A percentile compares a stretch with the other conserved stretches of the same genome.
Evolutionary conservation across 1,284 basidiomycete species (phyloP).

Genomic region (Trametes sp.): DNA sequence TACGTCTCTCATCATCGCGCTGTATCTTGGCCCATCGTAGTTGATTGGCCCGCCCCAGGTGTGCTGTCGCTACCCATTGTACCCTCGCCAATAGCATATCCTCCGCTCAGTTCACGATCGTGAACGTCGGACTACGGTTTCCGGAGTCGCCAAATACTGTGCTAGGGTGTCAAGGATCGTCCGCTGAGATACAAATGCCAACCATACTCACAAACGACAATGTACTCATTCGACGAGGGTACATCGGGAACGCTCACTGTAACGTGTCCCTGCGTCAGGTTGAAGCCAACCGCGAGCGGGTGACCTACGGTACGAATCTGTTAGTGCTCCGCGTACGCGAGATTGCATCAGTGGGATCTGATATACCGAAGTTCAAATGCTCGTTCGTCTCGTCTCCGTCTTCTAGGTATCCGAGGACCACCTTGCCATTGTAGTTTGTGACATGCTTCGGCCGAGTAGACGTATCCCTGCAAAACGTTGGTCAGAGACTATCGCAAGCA

Average conservation of each 20-base stretch:
- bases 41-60: neutral
- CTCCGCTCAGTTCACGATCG: conserved; percentile 33
- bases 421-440: conserved; percentile 44
- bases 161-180: neutral
- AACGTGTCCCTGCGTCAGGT: conserved; percentile 46
- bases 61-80: neutral
- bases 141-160: conserved; percentile 54
- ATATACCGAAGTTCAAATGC: conserved; percentile 46
- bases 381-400: conserved; percentile 39
- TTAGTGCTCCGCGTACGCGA: neutral
- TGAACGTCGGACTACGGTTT: conserved; percentile 50
- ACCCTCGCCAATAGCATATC: neutral
- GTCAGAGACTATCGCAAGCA: neutral
- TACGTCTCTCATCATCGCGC: neutral
- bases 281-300: conserved; percentile 51
- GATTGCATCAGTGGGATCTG: neutral
- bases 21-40: too few relatives aligned
- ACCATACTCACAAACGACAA: conserved; percentile 47
- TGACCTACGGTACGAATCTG: conserved; percentile 37
- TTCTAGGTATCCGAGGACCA: conserved; percentile 46
- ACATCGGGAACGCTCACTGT: conserved; percentile 47
- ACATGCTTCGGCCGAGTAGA: conserved; percentile 40
- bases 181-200: too few relatives aligned
- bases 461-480: conserved; percentile 40
- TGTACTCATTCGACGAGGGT: conserved; percentile 38